These are phyloP conservation scores for Lactarius akahatsu DNA, from an alignment of 768 basidiomycete genomes.

Conservation along the genomic window DNA sequence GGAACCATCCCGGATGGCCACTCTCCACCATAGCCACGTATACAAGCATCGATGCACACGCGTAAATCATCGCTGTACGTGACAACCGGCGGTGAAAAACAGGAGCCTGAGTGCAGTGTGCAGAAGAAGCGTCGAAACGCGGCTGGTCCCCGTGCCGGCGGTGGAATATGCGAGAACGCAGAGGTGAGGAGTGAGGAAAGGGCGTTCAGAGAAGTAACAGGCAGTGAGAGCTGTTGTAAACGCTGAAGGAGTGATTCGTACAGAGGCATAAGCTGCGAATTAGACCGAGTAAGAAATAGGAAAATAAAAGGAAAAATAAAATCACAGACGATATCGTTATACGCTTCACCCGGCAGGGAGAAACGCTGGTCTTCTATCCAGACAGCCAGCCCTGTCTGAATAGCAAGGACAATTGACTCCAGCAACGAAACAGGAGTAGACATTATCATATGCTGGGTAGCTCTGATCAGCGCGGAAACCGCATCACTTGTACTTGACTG, in stretches of 20 bases:
- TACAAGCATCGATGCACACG: conserved; percentile 20
- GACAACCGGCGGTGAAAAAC: neutral
- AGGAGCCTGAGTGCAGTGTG: neutral
- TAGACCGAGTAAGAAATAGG: neutral
- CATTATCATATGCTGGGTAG: conserved; percentile 4
- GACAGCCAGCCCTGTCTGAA: conserved; percentile 17
- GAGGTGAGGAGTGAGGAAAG: conserved; percentile 16
- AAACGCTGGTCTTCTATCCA: conserved; percentile 22
- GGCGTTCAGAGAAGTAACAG: conserved; percentile 12
- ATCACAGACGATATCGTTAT: conserved; percentile 19
- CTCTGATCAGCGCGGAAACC: conserved; percentile 1
- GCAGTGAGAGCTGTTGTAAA: conserved; percentile 9
- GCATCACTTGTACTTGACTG: neutral
- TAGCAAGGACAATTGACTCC: neutral
- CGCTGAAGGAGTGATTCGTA: conserved; percentile 17
- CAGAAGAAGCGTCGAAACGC: conserved; percentile 17
- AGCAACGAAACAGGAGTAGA: conserved; percentile 6
- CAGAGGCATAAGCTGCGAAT: conserved; percentile 15
- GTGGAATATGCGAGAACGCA: conserved; percentile 20
- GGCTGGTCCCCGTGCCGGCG: conserved; percentile 18
- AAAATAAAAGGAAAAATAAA: neutral
- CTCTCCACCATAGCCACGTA: conserved; percentile 11
- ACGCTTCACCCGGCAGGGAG: conserved; percentile 5
- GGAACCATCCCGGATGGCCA: conserved; percentile 15
- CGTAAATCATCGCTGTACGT: conserved; percentile 19